phyloP scores from a whole-genome alignment of 1,284 basidiomycete genomes.

The Lentinus polychrous region DNA sequence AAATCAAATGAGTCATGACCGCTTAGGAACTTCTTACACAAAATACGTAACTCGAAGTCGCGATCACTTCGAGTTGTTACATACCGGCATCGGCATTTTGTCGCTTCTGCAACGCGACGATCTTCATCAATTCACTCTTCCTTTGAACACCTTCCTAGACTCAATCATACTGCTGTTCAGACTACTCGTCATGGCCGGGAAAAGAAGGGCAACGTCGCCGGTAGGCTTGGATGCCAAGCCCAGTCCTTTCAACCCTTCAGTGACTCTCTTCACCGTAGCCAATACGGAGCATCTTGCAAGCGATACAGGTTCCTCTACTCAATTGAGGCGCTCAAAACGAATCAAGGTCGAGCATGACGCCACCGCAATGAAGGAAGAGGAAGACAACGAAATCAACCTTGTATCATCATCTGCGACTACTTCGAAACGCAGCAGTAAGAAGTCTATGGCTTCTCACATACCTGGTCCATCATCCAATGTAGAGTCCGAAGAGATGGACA shows the following conservation, averaged over 20 bases:
- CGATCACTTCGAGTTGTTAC: too few relatives aligned
- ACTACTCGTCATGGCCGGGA: too few relatives aligned
- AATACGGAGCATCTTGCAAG: background rate
- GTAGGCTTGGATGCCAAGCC: slow-evolving; percentile 10
- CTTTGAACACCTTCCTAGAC: too few relatives aligned
- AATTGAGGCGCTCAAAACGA: slow-evolving; percentile 13
- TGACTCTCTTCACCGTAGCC: slow-evolving; percentile 11
- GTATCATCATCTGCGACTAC: background rate
- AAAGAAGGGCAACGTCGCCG: background rate
- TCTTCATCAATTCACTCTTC: too few relatives aligned
- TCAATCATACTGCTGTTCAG: too few relatives aligned
- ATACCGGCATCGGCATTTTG: too few relatives aligned
- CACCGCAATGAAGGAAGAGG: slow-evolving; percentile 7
- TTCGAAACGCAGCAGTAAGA: background rate
- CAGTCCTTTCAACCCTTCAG: slow-evolving; percentile 14
- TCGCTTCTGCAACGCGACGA: background rate
- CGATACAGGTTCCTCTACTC: slow-evolving; percentile 1
- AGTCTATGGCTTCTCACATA: background rate
- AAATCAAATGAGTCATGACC: too few relatives aligned
- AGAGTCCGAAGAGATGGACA: slow-evolving; percentile 7
- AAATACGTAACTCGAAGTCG: too few relatives aligned
- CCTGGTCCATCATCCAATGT: slow-evolving; percentile 3
- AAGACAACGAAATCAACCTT: background rate
- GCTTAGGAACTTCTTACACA: too few relatives aligned
- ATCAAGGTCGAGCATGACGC: slow-evolving; percentile 6